Percentiles rank a stretch among this genome's conserved stretches.
These are phyloP conservation scores for Pleurotus tuoliensis DNA, from an alignment of 768 basidiomycete species.

Conservation along the genomic window DNA sequence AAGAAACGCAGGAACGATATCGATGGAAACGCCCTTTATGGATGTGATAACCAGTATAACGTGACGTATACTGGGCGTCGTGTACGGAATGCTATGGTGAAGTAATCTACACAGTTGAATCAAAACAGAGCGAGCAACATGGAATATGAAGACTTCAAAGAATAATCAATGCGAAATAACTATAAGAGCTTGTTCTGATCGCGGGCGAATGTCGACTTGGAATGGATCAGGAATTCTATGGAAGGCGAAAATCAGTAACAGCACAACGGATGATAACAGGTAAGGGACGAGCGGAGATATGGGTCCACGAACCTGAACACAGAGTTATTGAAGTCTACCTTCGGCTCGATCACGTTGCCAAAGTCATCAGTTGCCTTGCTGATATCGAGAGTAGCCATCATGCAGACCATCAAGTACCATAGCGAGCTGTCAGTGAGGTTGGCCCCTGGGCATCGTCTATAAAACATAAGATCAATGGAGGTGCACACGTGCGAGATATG, in stretches of 20 bases:
- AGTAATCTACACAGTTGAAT: conserved; percentile 4
- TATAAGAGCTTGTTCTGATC: conserved; percentile 40
- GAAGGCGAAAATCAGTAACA: not conserved
- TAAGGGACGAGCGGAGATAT: not conserved
- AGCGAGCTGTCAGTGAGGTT: conserved; percentile 59
- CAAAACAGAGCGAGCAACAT: conserved; percentile 1
- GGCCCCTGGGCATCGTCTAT: conserved; percentile 59
- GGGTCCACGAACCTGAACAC: conserved; percentile 50
- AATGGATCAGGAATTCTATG: conserved; percentile 45
- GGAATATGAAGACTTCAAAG: not conserved
- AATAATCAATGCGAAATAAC: conserved; percentile 29
- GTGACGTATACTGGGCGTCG: no score
- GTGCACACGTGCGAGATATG: not conserved
- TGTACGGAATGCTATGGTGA: not conserved
- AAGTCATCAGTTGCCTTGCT: conserved; percentile 36
- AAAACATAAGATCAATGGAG: not conserved
- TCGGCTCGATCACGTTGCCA: conserved; percentile 45
- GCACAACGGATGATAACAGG: not conserved
- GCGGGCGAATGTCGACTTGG: conserved; percentile 45
- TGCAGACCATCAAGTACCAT: conserved; percentile 15
- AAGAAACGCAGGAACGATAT: no score
- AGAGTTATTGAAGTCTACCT: conserved; percentile 52
- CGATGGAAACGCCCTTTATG: no score
- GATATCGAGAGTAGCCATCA: conserved; percentile 17
- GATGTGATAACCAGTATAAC: no score